phyloP scores from a whole-genome alignment of 169 alveolate genomes.

The Condylostoma magnum region DNA sequence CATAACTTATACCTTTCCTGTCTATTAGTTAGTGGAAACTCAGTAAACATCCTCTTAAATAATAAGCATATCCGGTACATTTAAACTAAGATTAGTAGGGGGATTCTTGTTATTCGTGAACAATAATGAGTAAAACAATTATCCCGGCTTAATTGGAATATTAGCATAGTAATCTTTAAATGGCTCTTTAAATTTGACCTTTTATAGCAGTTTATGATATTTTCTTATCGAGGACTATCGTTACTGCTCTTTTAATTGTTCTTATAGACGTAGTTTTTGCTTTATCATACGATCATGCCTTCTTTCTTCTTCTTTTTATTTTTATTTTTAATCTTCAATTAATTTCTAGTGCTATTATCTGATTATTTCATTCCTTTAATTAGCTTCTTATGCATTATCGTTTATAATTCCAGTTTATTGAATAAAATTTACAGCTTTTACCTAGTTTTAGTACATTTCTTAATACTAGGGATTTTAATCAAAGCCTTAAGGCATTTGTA shows the following conservation, averaged over 20 bases:
- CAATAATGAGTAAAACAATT: neutral
- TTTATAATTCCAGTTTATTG: neutral
- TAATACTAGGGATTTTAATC: neutral
- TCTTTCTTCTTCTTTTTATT: neutral
- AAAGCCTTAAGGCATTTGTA: neutral
- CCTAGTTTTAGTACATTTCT: neutral
- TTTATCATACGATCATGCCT: neutral
- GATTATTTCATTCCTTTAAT: neutral
- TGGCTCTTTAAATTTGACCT: neutral
- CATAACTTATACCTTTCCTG: neutral
- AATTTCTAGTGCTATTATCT: neutral
- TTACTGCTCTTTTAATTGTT: neutral
- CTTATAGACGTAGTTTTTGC: neutral
- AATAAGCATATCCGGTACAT: neutral
- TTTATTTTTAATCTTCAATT: neutral
- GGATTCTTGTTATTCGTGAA: neutral
- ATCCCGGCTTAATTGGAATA: constrained; percentile 12
- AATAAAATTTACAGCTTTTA: neutral
- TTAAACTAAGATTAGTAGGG: neutral
- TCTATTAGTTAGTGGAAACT: neutral
- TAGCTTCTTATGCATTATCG: neutral
- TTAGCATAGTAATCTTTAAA: neutral
- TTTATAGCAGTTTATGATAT: neutral
- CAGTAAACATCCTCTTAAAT: neutral
- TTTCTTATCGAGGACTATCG: neutral